Evolutionary conservation across 108 stramenopile species (phyloP), one percentile per base, ranked within the genome.

Genomic region (Parietichytrium sp.): DNA sequence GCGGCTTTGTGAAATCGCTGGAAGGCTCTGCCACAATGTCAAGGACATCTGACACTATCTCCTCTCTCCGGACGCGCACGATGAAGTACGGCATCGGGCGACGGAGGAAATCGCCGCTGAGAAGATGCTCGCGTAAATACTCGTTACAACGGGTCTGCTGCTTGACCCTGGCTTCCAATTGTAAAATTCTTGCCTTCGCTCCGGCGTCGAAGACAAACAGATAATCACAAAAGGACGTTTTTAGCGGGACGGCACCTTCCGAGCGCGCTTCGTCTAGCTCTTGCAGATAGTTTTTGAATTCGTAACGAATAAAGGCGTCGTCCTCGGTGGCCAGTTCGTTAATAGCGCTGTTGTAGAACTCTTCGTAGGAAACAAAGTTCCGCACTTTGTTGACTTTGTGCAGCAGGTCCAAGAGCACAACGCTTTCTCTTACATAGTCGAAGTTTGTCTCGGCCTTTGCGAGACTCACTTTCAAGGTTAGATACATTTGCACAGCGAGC

Each of bases 1-100:
- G 86, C 30, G 85, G 85, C 53, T 93, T 93, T 48, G 91, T 89
- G 10, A 95, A 83, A 38, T 93, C 91, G 54, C 82, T 84, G n/a
- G 79, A 29, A 54, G 87, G 55, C 52, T 33, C 29, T 13, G 78
- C 78, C 31, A 89, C 49, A 29, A 86, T 49, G 81, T 88, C 83
- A 36, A 88, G 80, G 49, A 88, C 86, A 61, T 89, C 89, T 8
- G 83, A 47, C 42, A 89, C 48, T 3, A 89, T 79, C 18, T 85
- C 12, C 13, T 31, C 18, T 4, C 89, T 29, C 54, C 88, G 80
- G 30, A 89, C 82, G 29, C 7, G 48, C 6, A 88, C 49, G 72
- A 85, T 81, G 49, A 88, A 47, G 84, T 26, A 88, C 1, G 87
- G 89, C 3, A 29, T 25, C 25, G 7, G 20, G 3, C 7, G 3